Percentiles rank a stretch among this genome's conserved stretches.
phyloP scores from a whole-genome alignment of 2,329 filamentous ascomycete genomes.

The Macrophomina pseudophaseolina region DNA sequence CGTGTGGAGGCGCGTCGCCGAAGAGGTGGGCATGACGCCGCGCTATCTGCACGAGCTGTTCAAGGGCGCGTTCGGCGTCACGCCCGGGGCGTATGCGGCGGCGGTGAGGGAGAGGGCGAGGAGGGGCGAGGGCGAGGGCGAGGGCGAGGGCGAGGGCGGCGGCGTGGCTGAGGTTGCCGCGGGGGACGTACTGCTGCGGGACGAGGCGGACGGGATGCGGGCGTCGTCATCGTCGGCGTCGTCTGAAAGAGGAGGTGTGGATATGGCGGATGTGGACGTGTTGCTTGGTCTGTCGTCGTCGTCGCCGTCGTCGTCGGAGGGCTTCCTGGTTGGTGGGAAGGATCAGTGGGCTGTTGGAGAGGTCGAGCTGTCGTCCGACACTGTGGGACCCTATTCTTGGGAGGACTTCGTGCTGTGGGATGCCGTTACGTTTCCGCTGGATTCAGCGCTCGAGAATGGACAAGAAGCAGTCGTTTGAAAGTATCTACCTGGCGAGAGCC shows the following conservation, averaged over 20 bases:
- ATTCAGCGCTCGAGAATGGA: neutral
- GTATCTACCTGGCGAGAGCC: no score
- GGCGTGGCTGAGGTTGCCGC: no score
- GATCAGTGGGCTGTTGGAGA: neutral
- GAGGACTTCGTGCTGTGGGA: constrained; percentile 7
- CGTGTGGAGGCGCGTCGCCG: constrained; percentile 56
- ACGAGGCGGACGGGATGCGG: no score
- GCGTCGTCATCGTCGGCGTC: no score
- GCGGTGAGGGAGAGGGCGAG: neutral
- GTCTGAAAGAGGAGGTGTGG: no score
- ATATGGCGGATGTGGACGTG: no score
- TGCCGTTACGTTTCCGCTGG: neutral
- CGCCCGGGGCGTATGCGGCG: constrained; percentile 52
- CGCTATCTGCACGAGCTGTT: constrained; percentile 66
- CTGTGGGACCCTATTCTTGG: neutral
- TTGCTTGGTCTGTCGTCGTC: no score
- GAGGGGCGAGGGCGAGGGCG: neutral
- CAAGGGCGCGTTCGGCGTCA: constrained; percentile 60
- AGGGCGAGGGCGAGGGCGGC: no score
- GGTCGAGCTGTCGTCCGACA: neutral
- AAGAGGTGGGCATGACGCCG: constrained; percentile 58
- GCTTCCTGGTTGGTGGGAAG: neutral
- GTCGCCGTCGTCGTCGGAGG: neutral
- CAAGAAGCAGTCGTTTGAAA: neutral
- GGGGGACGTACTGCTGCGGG: no score